Conservation (phyloP, 352 stramenopile species). For the Lagenidium sp. region DNA sequence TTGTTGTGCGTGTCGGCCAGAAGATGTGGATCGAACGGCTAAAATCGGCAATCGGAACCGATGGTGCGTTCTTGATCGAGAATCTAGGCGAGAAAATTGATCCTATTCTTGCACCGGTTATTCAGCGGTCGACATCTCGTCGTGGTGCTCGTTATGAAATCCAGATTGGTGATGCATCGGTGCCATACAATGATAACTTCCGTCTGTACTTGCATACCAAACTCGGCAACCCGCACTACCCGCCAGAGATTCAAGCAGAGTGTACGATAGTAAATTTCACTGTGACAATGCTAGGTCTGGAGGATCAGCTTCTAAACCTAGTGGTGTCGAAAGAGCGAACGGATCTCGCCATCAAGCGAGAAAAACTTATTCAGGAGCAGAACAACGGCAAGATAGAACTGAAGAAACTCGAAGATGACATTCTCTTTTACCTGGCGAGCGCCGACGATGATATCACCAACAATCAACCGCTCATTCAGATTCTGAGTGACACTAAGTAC, state of each 20-base stretch:
- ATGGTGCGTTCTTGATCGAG: conserved; percentile 91
- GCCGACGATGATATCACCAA: conserved; percentile 96
- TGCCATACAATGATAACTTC: conserved; percentile 93
- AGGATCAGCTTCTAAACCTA: conserved; percentile 90
- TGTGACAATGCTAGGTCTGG: conserved; percentile 87
- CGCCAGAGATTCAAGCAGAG: conserved; percentile 93
- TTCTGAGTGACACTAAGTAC: conserved; percentile 93
- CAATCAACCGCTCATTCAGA: conserved; percentile 95
- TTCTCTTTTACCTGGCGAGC: conserved; percentile 92
- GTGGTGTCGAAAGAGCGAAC: conserved; percentile 90
- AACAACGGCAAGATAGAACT: conserved; percentile 96
- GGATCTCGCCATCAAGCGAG: conserved; percentile 73
- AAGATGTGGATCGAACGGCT: conserved; percentile 93
- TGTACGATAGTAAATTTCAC: conserved; percentile 95
- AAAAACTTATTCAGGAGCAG: conserved; percentile 91
- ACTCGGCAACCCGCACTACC: conserved; percentile 91
- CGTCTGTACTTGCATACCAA: conserved; percentile 94
- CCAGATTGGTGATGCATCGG: conserved; percentile 91
- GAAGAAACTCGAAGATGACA: conserved; percentile 94
- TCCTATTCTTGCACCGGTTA: conserved; percentile 89
- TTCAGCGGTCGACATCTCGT: conserved; percentile 92
- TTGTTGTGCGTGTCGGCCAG: conserved; percentile 92
- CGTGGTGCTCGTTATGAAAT: conserved; percentile 91
- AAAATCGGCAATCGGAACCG: conserved; percentile 90
- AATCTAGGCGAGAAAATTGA: conserved; percentile 94